Evolutionary conservation across 371 early-diverging fungal genomes (phyloP).

Genomic region (Dichotomocladium elegans): DNA sequence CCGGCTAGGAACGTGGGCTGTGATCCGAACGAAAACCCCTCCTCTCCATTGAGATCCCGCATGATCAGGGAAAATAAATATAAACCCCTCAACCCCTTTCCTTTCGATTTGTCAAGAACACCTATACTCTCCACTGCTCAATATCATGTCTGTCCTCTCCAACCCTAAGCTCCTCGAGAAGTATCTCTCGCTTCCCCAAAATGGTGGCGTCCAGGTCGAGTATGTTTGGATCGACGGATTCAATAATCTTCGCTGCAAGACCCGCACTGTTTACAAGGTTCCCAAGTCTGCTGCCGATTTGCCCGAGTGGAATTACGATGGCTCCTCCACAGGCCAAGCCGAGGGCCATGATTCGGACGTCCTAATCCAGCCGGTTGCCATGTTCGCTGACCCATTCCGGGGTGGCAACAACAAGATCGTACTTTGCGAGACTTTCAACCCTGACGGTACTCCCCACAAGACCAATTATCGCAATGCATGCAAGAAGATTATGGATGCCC

Average conservation of each 20-base stretch:
- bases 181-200: constrained; percentile 35
- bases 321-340: constrained; percentile 50
- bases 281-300: constrained; percentile 36
- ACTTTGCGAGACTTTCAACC: constrained; percentile 37
- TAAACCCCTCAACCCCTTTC: background rate
- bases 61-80: background rate
- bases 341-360: too few relatives aligned
- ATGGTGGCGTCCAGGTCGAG: constrained; percentile 30
- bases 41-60: too few relatives aligned
- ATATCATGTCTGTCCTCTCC: constrained; percentile 16
- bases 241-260: constrained; percentile 29
- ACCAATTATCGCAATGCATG: constrained; percentile 43
- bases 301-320: constrained; percentile 51
- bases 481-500: too few relatives aligned
- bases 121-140: background rate
- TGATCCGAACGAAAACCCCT: too few relatives aligned
- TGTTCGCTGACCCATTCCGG: constrained; percentile 55
- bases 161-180: constrained; percentile 31
- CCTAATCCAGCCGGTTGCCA: constrained; percentile 40
- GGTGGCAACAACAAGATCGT: constrained; percentile 49
- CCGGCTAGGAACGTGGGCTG: too few relatives aligned
- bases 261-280: constrained; percentile 34
- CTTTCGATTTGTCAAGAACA: too few relatives aligned
- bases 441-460: constrained; percentile 45
- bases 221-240: constrained; percentile 48